Conservation (phyloP, 2,329 filamentous ascomycete species). For the Zymoseptoria passerinii region DNA sequence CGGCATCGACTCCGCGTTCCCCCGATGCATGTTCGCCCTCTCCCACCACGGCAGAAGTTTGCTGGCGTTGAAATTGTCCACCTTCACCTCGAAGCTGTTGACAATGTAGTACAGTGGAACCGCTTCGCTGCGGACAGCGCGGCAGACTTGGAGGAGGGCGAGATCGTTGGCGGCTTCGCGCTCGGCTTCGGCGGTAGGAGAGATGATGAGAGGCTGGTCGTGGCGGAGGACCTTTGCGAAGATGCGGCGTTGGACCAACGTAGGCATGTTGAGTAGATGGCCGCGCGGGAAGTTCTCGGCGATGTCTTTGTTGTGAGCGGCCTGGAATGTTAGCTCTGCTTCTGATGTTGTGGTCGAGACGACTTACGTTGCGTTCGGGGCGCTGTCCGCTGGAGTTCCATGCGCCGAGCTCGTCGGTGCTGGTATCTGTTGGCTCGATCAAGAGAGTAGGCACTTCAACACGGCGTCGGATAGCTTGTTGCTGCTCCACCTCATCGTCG, state of each 20-base stretch:
- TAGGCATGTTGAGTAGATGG: background rate
- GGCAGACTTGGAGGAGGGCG: background rate
- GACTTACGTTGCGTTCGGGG: background rate
- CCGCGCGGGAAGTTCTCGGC: background rate
- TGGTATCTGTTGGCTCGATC: too few relatives aligned
- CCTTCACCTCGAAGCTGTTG: background rate
- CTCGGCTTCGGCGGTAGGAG: background rate
- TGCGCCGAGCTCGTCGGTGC: background rate
- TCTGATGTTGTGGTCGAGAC: background rate
- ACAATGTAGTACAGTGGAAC: background rate
- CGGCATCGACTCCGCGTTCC: background rate
- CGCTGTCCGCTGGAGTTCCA: background rate
- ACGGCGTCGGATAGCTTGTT: background rate
- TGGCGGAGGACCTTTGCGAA: background rate
- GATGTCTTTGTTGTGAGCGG: background rate
- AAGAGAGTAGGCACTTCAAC: background rate
- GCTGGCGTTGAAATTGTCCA: background rate
- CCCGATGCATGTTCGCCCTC: background rate
- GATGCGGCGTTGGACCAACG: background rate
- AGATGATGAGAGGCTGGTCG: background rate
- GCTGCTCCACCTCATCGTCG: background rate
- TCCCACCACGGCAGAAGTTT: background rate
- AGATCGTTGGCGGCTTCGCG: background rate
- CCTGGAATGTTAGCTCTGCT: background rate
- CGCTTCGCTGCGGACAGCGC: background rate